These are phyloP conservation scores for Craterostigma plantagineum DNA, from an alignment of 257 asterid species.

Conservation along the genomic window DNA sequence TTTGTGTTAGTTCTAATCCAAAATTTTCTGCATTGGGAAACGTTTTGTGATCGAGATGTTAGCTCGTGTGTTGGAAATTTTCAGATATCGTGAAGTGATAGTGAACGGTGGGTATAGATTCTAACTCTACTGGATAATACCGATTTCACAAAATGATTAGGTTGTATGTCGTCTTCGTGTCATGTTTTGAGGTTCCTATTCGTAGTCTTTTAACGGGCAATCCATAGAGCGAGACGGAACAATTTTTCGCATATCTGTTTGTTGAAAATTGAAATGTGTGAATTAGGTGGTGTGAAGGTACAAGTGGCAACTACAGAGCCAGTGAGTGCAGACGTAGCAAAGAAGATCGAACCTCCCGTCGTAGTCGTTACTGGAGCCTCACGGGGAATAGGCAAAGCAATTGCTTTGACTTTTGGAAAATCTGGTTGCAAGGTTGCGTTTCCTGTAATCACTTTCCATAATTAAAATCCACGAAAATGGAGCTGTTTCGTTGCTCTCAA, in stretches of 20 bases:
- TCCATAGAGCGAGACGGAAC: too few relatives aligned
- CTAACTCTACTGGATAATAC: too few relatives aligned
- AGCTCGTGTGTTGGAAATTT: too few relatives aligned
- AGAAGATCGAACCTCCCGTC: constrained; percentile 64
- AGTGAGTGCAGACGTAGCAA: constrained; percentile 23
- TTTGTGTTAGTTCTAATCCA: too few relatives aligned
- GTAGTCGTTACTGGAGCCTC: constrained; percentile 91
- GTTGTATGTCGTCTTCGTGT: too few relatives aligned
- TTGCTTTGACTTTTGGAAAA: constrained; percentile 80
- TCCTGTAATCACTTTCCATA: background rate
- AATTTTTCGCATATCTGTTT: too few relatives aligned
- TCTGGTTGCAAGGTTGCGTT: constrained; percentile 83
- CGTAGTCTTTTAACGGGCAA: too few relatives aligned
- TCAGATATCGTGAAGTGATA: too few relatives aligned
- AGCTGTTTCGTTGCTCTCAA: background rate
- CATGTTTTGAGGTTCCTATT: too few relatives aligned
- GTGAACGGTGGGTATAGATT: too few relatives aligned
- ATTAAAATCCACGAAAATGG: background rate
- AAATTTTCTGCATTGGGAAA: background rate
- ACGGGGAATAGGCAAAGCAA: constrained; percentile 92
- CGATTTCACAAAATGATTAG: too few relatives aligned
- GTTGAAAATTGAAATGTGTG: background rate
- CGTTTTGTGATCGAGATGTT: background rate
- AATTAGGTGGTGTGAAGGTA: constrained; percentile 44
- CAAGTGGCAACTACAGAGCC: constrained; percentile 50